Evolutionary conservation across 2,329 filamentous ascomycete genomes (phyloP).

Genomic region (Ceratocystis harringtonii): DNA sequence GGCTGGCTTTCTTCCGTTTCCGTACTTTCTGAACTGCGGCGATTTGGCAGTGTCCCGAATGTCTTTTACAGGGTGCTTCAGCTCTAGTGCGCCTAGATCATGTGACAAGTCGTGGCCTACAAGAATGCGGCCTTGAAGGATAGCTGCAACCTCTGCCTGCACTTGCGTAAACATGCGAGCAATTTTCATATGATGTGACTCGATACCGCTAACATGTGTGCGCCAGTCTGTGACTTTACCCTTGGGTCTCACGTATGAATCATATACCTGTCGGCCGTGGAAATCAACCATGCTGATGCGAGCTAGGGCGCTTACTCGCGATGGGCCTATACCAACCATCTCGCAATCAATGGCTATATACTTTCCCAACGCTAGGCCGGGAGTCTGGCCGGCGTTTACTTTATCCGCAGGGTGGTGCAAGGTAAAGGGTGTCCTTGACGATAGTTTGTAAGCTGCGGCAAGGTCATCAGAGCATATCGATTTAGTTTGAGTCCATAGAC

Average conservation of each 20-base stretch:
- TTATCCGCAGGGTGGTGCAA: constrained; percentile 34
- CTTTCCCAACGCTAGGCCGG: constrained; percentile 59
- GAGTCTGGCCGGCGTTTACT: constrained; percentile 48
- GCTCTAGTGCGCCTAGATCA: constrained; percentile 57
- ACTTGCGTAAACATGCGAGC: constrained; percentile 63
- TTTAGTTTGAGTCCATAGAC: constrained; percentile 46
- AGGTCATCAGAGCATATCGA: constrained; percentile 45
- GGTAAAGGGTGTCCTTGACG: constrained; percentile 34
- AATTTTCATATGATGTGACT: constrained; percentile 52
- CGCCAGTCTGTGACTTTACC: constrained; percentile 80
- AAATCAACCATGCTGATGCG: constrained; percentile 87
- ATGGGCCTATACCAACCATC: constrained; percentile 80
- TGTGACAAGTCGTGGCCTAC: constrained; percentile 76
- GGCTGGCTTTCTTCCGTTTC: constrained; percentile 52
- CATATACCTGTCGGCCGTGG: constrained; percentile 82
- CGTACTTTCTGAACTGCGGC: constrained; percentile 55
- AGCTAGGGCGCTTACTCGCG: constrained; percentile 61
- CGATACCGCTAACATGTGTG: constrained; percentile 71
- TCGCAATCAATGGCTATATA: constrained; percentile 93
- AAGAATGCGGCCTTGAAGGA: constrained; percentile 57
- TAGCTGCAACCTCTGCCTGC: constrained; percentile 51
- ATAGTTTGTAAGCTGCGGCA: constrained; percentile 46
- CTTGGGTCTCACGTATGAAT: constrained; percentile 72
- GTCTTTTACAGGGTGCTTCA: constrained; percentile 65
- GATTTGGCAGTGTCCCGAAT: constrained; percentile 76